Conservation (phyloP, 208 protist genomes). For the Entamoeba invadens region DNA sequence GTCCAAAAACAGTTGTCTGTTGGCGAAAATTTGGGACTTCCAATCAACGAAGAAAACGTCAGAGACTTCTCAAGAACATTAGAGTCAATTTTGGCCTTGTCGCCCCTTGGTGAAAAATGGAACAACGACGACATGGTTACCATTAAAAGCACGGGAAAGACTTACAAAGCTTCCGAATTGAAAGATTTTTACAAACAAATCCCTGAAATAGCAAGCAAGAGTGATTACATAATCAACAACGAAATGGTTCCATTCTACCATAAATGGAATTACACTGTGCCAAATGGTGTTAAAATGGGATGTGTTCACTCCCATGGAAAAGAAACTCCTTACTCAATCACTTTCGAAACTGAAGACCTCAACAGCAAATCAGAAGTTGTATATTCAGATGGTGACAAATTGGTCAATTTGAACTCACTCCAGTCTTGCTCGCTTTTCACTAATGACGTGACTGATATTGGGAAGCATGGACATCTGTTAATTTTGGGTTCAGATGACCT, state of each 20-base stretch:
- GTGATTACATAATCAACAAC: not conserved
- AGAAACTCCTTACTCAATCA: not conserved
- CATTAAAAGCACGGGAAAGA: not conserved
- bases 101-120: not conserved
- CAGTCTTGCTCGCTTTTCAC: not conserved
- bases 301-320: not conserved
- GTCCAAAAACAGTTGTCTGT: not conserved
- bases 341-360: not conserved
- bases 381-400: not conserved
- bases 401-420: not conserved
- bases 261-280: not conserved
- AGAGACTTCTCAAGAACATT: not conserved
- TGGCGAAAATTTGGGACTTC: not conserved
- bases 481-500: not conserved
- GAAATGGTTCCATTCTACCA: not conserved
- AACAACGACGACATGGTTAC: not conserved
- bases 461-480: not conserved
- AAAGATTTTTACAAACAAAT: not conserved
- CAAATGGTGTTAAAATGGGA: not conserved
- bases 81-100: not conserved
- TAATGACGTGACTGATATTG: not conserved
- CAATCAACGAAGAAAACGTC: not conserved
- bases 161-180: not conserved
- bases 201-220: not conserved
- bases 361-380: not conserved